These are phyloP conservation scores for Rhizomucor pusillus DNA, from an alignment of 371 early-diverging fungal species.

Conservation along the genomic window DNA sequence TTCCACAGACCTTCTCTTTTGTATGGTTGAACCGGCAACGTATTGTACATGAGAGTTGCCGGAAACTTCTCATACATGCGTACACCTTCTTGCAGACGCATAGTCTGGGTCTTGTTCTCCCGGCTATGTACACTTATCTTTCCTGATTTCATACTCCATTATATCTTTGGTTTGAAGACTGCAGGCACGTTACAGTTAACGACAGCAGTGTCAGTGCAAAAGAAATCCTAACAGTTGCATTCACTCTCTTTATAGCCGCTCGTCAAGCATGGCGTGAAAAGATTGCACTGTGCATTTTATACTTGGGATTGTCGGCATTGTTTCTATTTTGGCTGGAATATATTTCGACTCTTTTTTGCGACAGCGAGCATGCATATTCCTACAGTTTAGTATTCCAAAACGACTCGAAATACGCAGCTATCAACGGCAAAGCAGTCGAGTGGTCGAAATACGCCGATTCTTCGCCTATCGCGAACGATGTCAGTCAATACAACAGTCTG, in stretches of 20 bases:
- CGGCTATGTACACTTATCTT: slow-evolving; percentile 23
- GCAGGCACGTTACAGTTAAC: slow-evolving; percentile 18
- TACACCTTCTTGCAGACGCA: slow-evolving; percentile 20
- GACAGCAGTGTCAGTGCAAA: not conserved
- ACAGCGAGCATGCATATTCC: slow-evolving; percentile 27
- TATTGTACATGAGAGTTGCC: slow-evolving; percentile 14
- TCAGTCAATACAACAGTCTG: slow-evolving; percentile 32
- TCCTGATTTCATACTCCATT: slow-evolving; percentile 25
- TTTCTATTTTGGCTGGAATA: slow-evolving; percentile 47
- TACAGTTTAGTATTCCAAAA: slow-evolving; percentile 26
- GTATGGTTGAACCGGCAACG: slow-evolving; percentile 3
- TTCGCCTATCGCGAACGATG: slow-evolving; percentile 20
- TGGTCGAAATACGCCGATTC: slow-evolving; percentile 20
- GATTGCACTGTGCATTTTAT: slow-evolving; percentile 31
- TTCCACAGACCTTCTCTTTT: not conserved
- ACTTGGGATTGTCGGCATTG: slow-evolving; percentile 23
- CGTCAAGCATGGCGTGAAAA: slow-evolving; percentile 51
- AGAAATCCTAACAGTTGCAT: not conserved
- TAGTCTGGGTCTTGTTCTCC: slow-evolving; percentile 25
- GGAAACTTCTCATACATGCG: slow-evolving; percentile 19
- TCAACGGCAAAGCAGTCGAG: slow-evolving; percentile 44
- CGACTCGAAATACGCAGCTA: slow-evolving; percentile 25
- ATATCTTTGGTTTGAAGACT: slow-evolving; percentile 31
- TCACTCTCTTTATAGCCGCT: slow-evolving; percentile 24
- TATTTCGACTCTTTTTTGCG: slow-evolving; percentile 40